phyloP scores from a whole-genome alignment of 345 rosid species.

The Aquilaria yunnanensis region DNA sequence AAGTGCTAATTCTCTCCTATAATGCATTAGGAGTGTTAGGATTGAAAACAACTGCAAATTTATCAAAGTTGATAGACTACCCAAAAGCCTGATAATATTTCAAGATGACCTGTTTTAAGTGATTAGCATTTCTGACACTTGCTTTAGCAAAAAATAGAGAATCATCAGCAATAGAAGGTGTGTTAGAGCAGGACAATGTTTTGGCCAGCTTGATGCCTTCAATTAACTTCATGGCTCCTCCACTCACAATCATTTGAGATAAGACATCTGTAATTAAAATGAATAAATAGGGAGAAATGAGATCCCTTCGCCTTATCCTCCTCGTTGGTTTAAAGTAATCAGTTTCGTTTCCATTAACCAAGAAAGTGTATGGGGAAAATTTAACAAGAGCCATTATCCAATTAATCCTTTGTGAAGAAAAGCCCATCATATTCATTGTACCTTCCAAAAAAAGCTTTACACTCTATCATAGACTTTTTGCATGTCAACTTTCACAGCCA shows the following conservation, averaged over 20 bases:
- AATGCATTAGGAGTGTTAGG: background rate
- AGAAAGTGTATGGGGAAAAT: background rate
- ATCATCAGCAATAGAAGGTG: background rate
- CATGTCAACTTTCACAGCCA: background rate
- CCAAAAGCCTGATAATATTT: background rate
- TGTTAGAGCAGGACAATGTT: background rate
- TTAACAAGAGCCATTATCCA: background rate
- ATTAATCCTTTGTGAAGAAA: background rate
- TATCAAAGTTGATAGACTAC: background rate
- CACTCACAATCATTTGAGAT: background rate
- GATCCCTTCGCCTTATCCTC: background rate
- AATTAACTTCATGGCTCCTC: background rate
- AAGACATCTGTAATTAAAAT: background rate
- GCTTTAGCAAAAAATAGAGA: background rate
- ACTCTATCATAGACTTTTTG: background rate
- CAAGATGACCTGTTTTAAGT: too few species aligned
- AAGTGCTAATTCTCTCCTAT: background rate
- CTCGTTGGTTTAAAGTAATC: background rate
- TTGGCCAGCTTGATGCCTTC: background rate
- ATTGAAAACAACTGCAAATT: background rate
- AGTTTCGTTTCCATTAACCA: background rate
- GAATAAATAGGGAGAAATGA: background rate
- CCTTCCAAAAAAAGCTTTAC: background rate
- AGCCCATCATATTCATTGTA: background rate
- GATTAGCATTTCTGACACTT: too few species aligned